A percentile compares a stretch with the other conserved stretches of the same genome.
These are phyloP conservation scores for Hypoxylon sp. DNA, from an alignment of 2,329 filamentous ascomycete genomes.

Conservation along the genomic window DNA sequence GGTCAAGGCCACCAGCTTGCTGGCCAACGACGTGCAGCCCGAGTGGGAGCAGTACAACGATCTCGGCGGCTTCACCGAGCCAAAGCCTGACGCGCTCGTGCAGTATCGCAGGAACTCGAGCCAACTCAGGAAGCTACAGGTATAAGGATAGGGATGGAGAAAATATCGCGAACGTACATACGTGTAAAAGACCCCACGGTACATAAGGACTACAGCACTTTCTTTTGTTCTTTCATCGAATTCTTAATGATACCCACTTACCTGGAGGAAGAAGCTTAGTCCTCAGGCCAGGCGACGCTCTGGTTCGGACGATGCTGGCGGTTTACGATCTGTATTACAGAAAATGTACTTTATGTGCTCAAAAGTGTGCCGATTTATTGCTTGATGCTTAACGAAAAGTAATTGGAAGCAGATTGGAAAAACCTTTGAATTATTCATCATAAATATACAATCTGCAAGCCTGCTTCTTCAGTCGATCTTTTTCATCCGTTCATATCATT, in stretches of 20 bases:
- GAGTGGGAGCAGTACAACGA: conserved; percentile 39
- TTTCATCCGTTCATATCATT: background rate
- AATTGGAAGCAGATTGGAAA: background rate
- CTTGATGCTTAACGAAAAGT: background rate
- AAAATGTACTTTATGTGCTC: background rate
- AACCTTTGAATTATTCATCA: background rate
- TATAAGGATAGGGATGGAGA: background rate
- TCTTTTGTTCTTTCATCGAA: background rate
- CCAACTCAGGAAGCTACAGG: background rate
- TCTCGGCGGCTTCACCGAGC: conserved; percentile 34
- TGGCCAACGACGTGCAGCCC: conserved; percentile 23
- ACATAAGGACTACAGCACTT: background rate
- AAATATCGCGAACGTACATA: background rate
- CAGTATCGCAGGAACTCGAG: background rate
- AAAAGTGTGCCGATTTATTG: background rate
- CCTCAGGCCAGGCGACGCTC: conserved; percentile 6
- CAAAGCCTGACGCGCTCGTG: background rate
- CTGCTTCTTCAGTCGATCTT: background rate
- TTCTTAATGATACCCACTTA: conserved; percentile 27
- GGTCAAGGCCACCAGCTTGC: conserved; percentile 32
- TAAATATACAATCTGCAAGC: background rate
- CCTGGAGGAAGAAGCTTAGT: background rate
- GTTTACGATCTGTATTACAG: background rate
- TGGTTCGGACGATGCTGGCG: background rate
- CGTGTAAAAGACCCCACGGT: background rate